A percentile compares a stretch with the other conserved stretches of the same genome.
Evolutionary conservation across 352 stramenopile genomes (phyloP).

Genomic region (Phytophthora fragariaefolia): DNA sequence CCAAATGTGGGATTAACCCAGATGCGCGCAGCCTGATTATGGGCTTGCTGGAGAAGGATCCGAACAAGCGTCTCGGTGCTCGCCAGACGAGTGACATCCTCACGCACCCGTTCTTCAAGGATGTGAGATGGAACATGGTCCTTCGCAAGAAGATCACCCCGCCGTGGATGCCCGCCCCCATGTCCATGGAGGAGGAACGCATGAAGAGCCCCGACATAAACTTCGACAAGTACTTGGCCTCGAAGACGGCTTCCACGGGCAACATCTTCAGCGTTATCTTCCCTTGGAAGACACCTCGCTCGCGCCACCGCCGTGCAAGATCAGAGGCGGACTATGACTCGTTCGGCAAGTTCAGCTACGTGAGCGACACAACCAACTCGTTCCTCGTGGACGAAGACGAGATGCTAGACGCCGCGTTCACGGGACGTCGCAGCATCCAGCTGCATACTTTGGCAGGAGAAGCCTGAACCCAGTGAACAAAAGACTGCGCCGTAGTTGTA

Average conservation of each 20-base stretch:
- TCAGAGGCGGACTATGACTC: constrained; percentile 69
- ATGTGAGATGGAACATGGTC: constrained; percentile 82
- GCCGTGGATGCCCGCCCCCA: constrained; percentile 72
- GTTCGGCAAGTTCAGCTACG: constrained; percentile 91
- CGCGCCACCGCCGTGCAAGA: constrained; percentile 52
- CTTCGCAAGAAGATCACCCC: constrained; percentile 82
- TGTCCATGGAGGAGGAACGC: constrained; percentile 78
- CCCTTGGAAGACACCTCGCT: constrained; percentile 71
- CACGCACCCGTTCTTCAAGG: constrained; percentile 85
- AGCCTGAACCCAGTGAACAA: constrained; percentile 48
- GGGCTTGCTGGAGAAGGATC: constrained; percentile 84
- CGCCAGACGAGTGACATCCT: constrained; percentile 85
- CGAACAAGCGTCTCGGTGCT: constrained; percentile 82
- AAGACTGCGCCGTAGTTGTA: constrained; percentile 41
- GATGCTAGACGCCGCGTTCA: constrained; percentile 88
- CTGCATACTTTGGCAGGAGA: constrained; percentile 82
- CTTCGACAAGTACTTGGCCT: constrained; percentile 86
- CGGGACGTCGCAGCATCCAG: constrained; percentile 80
- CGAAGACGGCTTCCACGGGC: constrained; percentile 77
- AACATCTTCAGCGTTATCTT: constrained; percentile 89
- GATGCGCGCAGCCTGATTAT: constrained; percentile 81
- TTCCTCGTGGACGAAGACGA: constrained; percentile 91
- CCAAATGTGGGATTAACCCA: constrained; percentile 67
- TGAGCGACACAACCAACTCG: constrained; percentile 89
- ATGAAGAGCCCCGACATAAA: constrained; percentile 86